Evolutionary conservation across 2,329 filamentous ascomycete species (phyloP), one percentile per base, ranked within the genome.

Genomic region (Pleurostoma richardsiae): DNA sequence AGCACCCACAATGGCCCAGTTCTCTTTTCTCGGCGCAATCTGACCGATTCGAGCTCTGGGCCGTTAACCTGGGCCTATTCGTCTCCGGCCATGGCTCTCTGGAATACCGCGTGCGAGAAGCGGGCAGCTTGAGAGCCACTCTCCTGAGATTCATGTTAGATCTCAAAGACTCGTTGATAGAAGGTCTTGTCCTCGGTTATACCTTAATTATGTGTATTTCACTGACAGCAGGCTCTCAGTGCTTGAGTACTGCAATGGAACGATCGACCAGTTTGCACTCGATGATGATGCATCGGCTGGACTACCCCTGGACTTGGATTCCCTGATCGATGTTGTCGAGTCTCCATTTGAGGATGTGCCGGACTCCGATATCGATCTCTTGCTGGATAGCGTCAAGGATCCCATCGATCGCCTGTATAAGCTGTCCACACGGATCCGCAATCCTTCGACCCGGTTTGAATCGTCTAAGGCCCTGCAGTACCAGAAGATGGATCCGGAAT

Each of bases 21-120:
- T 27, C 26, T 19, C 3, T 7, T 1, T 44, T 47, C n/a, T 10
- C n/a, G 5, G 19, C 28, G 4, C 40, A 47, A 29, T 30, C 29
- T 8, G 41, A 47, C 28, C 29, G 45, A 26, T 47, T 47, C 3
- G 45, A 47, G 6, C 45, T 47, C 29, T 47, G 45, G 45, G 45
- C 45, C 33, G 45, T 41, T 27, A 47, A 47, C 26, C 31, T 47
- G 33, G 45, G 45, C 6, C 45, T 47, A 7, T 47, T 44, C 29
- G 45, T 47, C 29, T 6, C 40, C 0, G 45, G 45, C 6, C 45
- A 47, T n/a, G 45, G 45, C 10, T 47, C 45, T 11, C 26, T 47
- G 29, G 45, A 47, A 8, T 47, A 47, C 26, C 41, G 41, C 8
- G 33, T 47, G 3, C 41, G 45, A 19, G 45, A 47, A 31, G 45